These are phyloP conservation scores for Cucurbita moschata DNA, from an alignment of 306 rosid species.

Conservation along the genomic window DNA sequence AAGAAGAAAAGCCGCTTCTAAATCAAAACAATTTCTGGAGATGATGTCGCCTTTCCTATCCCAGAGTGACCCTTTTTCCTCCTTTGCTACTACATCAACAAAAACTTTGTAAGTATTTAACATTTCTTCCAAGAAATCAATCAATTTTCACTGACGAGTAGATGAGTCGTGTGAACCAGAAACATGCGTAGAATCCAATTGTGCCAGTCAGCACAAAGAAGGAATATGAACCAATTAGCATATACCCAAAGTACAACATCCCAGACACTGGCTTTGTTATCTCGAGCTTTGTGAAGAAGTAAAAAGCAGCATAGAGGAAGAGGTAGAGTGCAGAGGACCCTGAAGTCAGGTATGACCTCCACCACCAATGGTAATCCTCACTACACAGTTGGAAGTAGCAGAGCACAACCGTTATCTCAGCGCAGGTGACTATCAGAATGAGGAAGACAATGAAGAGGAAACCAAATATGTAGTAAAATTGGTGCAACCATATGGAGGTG, in stretches of 20 bases:
- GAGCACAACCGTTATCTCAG: conserved; percentile 81
- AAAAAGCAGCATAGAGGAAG: conserved; percentile 71
- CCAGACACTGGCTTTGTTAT: conserved; percentile 84
- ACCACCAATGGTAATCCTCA: conserved; percentile 93
- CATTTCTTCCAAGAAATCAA: conserved; percentile 12
- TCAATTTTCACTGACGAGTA: conserved; percentile 83
- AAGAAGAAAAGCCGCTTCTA: neutral
- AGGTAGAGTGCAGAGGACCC: conserved; percentile 90
- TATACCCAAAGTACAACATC: conserved; percentile 68
- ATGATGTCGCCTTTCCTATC: neutral
- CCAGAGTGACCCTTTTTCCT: neutral
- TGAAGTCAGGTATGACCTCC: conserved; percentile 85
- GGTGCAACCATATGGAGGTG: conserved; percentile 90
- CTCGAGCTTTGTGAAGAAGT: conserved; percentile 87
- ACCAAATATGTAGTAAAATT: conserved; percentile 73
- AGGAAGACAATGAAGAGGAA: conserved; percentile 76
- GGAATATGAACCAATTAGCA: conserved; percentile 65
- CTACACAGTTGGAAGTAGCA: conserved; percentile 99
- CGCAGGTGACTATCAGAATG: conserved; percentile 78
- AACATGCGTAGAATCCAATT: conserved; percentile 82
- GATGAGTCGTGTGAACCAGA: conserved; percentile 76
- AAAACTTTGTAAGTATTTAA: neutral
- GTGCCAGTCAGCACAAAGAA: conserved; percentile 85
- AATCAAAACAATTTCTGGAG: neutral
- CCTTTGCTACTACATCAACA: neutral